Base-by-base conservation (phyloP, 169 alveolate genomes). In the Plasmodium gaboni region DNA sequence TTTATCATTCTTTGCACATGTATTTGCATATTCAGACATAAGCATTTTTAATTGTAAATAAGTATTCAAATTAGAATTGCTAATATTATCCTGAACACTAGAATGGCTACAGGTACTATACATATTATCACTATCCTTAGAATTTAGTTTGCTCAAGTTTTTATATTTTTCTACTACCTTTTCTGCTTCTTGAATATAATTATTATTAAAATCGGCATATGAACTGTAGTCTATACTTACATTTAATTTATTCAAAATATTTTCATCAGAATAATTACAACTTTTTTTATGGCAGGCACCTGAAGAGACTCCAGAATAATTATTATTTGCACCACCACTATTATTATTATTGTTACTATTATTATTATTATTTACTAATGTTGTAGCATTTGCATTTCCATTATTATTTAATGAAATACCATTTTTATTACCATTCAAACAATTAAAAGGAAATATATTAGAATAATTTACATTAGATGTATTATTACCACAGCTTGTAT, bases 71-170 rank as follows among this genome's bases (percentile, higher is more conserved):
- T 78, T 78, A 65, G 42, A 22, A 46, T 44, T 69, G 9, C 51
- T 69, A 12, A 17, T 19, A 17, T 26, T 68, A 42, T 64, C 76
- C 13, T 64, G 71, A 1, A 64, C 15, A 9, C 19, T 78, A 4
- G 78, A 64, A 19, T 78, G 76, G 26, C 67, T 55, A 15, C 78
- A 64, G n/a, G 89, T 50, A 19, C 53, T 78, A 44, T 78, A 78
- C 89, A 78, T 78, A 24, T 78, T 78, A 17, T 78, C 89, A 50
- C 89, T 78, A 28, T 78, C 89, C 53, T 78, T 78, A 22, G 89
- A 78, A 26, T 78, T 78, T 5, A 78, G 32, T 51, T 78, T 78
- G 42, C 59, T 57, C 12, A 78, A 51, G 32, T 78, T 78, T 50
- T 78, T 78, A 44, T 78, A 78, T 65, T 78, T 78, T 44, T 78